These are phyloP conservation scores for Camellia sinensis DNA, from an alignment of 148 eudicot species.

Conservation along the genomic window DNA sequence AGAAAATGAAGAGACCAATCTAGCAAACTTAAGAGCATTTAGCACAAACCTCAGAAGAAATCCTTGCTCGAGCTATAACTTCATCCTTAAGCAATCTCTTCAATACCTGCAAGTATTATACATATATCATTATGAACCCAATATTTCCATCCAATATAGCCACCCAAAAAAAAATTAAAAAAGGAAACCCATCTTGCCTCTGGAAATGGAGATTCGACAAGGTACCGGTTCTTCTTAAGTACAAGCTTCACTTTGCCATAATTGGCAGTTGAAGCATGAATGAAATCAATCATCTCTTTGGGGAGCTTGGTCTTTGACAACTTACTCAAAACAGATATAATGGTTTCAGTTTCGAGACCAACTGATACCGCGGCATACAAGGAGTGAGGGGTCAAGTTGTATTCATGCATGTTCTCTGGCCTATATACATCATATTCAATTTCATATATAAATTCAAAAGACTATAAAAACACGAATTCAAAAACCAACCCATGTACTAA, in stretches of 20 bases:
- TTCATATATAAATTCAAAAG: no score
- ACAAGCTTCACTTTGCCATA: slow-evolving; percentile 99
- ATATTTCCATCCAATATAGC: background rate
- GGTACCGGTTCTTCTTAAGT: slow-evolving; percentile 91
- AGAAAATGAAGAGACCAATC: background rate
- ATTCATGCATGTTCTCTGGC: slow-evolving; percentile 80
- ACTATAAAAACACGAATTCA: background rate
- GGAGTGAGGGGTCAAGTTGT: slow-evolving; percentile 94
- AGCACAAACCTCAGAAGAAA: slow-evolving; percentile 57
- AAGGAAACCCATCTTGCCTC: slow-evolving; percentile 52
- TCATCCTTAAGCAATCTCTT: slow-evolving; percentile 75
- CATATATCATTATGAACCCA: background rate
- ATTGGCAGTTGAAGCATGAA: slow-evolving; percentile 85
- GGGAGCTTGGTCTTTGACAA: slow-evolving; percentile 94
- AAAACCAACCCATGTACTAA: background rate
- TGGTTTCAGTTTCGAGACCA: slow-evolving; percentile 92
- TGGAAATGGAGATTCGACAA: slow-evolving; percentile 90
- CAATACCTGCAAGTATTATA: slow-evolving; percentile 54
- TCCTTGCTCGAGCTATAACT: slow-evolving; percentile 72
- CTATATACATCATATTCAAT: slow-evolving; percentile 23
- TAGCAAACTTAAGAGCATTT: slow-evolving; percentile 11
- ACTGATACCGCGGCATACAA: slow-evolving; percentile 97
- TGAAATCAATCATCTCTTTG: slow-evolving; percentile 92
- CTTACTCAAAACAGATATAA: slow-evolving; percentile 76
- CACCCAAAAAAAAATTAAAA: background rate